A percentile compares a stretch with the other conserved stretches of the same genome.
Evolutionary conservation across 2,329 filamentous ascomycete genomes (phyloP).

Genomic region (Xylaria sp.): DNA sequence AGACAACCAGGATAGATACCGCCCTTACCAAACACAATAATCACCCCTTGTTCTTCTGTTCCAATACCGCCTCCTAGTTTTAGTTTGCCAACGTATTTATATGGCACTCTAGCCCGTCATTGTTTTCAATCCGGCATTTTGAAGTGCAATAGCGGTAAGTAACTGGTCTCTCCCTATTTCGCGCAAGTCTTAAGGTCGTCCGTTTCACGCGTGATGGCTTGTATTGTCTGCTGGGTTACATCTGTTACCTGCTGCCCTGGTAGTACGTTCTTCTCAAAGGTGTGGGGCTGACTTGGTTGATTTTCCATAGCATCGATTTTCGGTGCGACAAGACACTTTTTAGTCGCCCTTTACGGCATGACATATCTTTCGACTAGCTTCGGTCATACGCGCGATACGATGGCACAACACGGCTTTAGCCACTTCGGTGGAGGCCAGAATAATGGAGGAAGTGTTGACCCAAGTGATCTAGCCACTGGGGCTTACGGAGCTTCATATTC

Average conservation of each 20-base stretch:
- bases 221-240: constrained; percentile 21
- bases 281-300: constrained; percentile 48
- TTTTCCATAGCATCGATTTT: constrained; percentile 42
- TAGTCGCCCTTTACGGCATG: constrained; percentile 35
- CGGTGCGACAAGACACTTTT: constrained; percentile 34
- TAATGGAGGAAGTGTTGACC: constrained; percentile 75
- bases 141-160: constrained; percentile 28
- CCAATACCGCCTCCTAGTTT: constrained; percentile 14
- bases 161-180: not conserved
- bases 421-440: constrained; percentile 66
- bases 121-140: constrained; percentile 6
- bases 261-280: constrained; percentile 28
- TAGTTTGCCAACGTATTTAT: constrained; percentile 19
- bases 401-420: constrained; percentile 68
- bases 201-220: constrained; percentile 18
- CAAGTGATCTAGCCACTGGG: constrained; percentile 79
- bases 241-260: constrained; percentile 24
- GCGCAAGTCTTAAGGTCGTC: not conserved
- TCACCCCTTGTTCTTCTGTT: constrained; percentile 17
- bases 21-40: constrained; percentile 16
- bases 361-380: constrained; percentile 33
- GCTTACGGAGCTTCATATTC: constrained; percentile 71
- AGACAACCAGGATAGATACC: constrained; percentile 17
- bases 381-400: constrained; percentile 49
- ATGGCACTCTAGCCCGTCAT: constrained; percentile 34